Evolutionary conservation across 2,329 filamentous ascomycete species (phyloP), one percentile per base, ranked within the genome.

Genomic region (Sclerotinia trifoliorum): DNA sequence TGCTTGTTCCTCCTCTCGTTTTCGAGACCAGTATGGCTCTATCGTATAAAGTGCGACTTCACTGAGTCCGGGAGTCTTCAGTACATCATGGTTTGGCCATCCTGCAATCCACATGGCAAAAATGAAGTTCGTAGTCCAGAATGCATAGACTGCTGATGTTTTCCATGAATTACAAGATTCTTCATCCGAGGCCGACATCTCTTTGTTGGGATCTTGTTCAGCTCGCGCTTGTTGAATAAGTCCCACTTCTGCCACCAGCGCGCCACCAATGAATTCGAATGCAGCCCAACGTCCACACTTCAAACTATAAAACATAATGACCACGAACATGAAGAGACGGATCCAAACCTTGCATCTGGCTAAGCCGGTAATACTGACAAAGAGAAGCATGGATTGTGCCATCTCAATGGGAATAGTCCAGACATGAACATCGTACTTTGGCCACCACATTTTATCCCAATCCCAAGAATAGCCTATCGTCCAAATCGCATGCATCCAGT

Each of bases 231-330:
- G 54, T 70, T 80, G 77, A 26, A 79, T 73, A 15, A 83, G 73
- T 35, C 80, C 79, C 5, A 80, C 69, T 73, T 84, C 82, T 21
- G 81, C 81, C 4, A 84, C 75, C 39, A 82, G 76, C 74, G 83
- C 77, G 10, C 82, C 82, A 2, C 78, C 78, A n/a, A 83, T 71
- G 70, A 84, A 84, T 71, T 83, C 81, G 24, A 81, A 71, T 10
- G 72, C 64, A 26, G 74, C 73, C 8, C 74, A 69, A 51, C 73
- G 70, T 26, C 73, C 73, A 44, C 69, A 71, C 46, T 72, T 72
- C 29, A 77, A 72, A 58, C 75, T 74, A 49, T 76, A 74, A 2
- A 67, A 6, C 55, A 70, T 71, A 17, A 77, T 71, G 15, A 68
- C 60, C 11, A 68, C 63, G 7, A 76, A 69, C 24, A 76, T 61